phyloP scores from a whole-genome alignment of 108 stramenopile species.

The Cyclotella atomus region DNA sequence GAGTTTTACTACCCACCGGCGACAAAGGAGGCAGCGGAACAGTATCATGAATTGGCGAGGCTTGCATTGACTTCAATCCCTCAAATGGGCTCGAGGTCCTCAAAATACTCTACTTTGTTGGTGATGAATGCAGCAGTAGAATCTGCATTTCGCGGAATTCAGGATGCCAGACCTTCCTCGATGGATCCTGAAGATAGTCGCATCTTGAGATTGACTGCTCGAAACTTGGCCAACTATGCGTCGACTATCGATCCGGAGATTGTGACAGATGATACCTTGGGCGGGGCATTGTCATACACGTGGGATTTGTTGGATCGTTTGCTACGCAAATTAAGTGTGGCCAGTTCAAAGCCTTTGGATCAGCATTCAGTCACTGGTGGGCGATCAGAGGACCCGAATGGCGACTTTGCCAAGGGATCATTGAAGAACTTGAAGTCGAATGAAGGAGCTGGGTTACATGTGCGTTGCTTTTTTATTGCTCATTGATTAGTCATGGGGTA shows the following conservation, averaged over 20 bases:
- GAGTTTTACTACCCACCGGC: conserved; percentile 72
- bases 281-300: conserved; percentile 68
- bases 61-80: conserved; percentile 82
- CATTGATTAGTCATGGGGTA: no score
- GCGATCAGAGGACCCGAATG: conserved; percentile 53
- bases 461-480: not conserved
- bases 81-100: conserved; percentile 55
- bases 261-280: conserved; percentile 73
- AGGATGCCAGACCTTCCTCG: conserved; percentile 68
- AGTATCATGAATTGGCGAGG: conserved; percentile 79
- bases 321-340: conserved; percentile 73
- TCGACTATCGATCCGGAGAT: conserved; percentile 71
- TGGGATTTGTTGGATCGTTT: conserved; percentile 88
- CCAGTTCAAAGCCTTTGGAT: conserved; percentile 83
- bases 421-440: conserved; percentile 67
- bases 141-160: conserved; percentile 77
- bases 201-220: conserved; percentile 82
- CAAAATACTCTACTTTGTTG: conserved; percentile 71
- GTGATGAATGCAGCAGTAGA: conserved; percentile 91
- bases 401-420: conserved; percentile 75
- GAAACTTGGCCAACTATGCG: conserved; percentile 87
- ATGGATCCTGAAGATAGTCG: conserved; percentile 92
- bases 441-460: conserved; percentile 80
- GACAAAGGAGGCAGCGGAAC: conserved; percentile 56
- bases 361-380: conserved; percentile 59